Percentiles rank a stretch among this genome's conserved stretches.
Evolutionary conservation across 371 early-diverging fungal species (phyloP).

Genomic region (Ecytonucleospora hepatopenaei): DNA sequence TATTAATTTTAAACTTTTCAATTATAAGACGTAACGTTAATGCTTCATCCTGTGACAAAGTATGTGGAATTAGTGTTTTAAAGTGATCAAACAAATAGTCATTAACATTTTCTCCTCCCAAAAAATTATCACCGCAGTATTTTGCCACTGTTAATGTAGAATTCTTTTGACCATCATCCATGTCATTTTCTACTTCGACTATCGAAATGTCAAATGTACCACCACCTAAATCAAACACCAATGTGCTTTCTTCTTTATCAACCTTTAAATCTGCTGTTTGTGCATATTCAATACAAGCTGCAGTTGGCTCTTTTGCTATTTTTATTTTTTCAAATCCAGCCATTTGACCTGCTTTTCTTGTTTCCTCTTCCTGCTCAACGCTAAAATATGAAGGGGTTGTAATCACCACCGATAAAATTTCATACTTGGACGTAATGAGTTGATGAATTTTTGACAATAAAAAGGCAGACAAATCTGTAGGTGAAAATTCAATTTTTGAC

Average conservation of each 20-base stretch:
- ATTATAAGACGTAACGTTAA: constrained; percentile 36
- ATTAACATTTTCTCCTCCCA: constrained; percentile 94
- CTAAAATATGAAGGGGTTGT: constrained; percentile 56
- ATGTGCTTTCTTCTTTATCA: constrained; percentile 57
- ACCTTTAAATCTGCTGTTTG: constrained; percentile 10
- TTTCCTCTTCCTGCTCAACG: constrained; percentile 46
- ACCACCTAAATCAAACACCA: constrained; percentile 88
- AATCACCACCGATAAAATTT: constrained; percentile 34
- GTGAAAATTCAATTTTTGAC: neutral
- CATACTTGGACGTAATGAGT: neutral
- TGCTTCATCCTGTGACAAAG: constrained; percentile 37
- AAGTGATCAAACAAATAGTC: constrained; percentile 77
- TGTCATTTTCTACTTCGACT: constrained; percentile 71
- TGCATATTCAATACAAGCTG: constrained; percentile 55
- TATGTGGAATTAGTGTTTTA: constrained; percentile 72
- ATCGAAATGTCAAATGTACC: constrained; percentile 92
- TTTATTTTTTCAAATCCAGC: constrained; percentile 50
- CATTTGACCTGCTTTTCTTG: constrained; percentile 49
- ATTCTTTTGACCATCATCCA: constrained; percentile 67
- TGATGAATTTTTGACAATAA: constrained; percentile 2
- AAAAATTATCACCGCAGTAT: constrained; percentile 78
- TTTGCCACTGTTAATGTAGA: constrained; percentile 60
- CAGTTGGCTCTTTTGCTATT: constrained; percentile 55
- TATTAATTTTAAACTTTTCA: constrained; percentile 48
- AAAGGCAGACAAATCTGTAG: constrained; percentile 6